Evolutionary conservation across 2,329 filamentous ascomycete genomes (phyloP), one percentile per base, ranked within the genome.

Genomic region (Pseudogymnoascus sp.): DNA sequence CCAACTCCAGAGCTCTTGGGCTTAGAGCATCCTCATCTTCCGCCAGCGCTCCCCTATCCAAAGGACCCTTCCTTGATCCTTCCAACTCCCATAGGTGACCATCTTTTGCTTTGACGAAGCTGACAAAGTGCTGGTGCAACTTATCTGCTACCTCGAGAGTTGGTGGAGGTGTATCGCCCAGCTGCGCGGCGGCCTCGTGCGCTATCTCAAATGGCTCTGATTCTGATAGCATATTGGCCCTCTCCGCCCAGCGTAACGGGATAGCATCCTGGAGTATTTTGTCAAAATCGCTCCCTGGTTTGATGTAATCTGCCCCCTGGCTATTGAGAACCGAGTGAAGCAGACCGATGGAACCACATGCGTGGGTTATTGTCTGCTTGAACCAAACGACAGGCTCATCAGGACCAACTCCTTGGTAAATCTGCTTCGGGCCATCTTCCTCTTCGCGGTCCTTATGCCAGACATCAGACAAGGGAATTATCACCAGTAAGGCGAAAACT

Each of bases 51-150:
- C 61, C 83, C 63, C 87, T 78, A 67, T 86, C 79, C 62, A 89
- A 71, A 1, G 87, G 87, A 0, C 87, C 87, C 71, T 85, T 89
- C 64, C 87, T 78, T 65, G 84, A 74, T 11, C 87, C 88, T 74
- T 90, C 87, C 74, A 91, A 74, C 74, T 90, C 87, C 83, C 86
- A 90, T 61, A 90, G 73, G 53, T 77, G 83, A 63, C 87, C 87
- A 74, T 89, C 86, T 61, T 77, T 77, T 35, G 80, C 80, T 79
- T 93, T 96, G 62, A 95, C 89, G 76, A 97, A 99, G 72, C 91
- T 95, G 57, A 97, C 93, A 74, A 96, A 97, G 78, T 99, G 95
- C 70, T 97, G 80, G 73, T 97, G 93, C n/a, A 96, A 82, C 69
- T 88, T 84, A 70, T 90, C 89, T 9, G 47, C 47, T 17, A 11